These are phyloP conservation scores for Halophytophthora polymorphica DNA, from an alignment of 352 stramenopile genomes.

Conservation along the genomic window DNA sequence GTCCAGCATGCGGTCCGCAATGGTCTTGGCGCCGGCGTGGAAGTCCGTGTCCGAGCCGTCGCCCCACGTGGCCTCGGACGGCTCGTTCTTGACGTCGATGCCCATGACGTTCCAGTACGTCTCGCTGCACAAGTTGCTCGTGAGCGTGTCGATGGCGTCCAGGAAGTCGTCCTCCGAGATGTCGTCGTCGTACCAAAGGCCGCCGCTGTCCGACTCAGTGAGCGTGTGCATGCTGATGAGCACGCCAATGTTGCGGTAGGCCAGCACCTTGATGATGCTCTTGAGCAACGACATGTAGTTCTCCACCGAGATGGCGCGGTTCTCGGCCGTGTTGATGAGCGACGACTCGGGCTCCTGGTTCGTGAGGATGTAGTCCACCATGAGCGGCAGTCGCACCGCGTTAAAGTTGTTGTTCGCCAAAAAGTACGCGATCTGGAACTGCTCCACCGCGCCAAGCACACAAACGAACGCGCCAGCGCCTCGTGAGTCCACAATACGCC, in stretches of 20 bases:
- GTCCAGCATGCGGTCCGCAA: slow-evolving; percentile 61
- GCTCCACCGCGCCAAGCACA: not conserved
- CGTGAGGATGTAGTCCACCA: slow-evolving; percentile 50
- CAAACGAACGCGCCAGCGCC: not conserved
- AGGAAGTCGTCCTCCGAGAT: slow-evolving; percentile 42
- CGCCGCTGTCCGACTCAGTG: slow-evolving; percentile 33
- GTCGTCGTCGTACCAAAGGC: slow-evolving; percentile 43
- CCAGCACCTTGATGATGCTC: slow-evolving; percentile 48
- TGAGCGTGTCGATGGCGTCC: slow-evolving; percentile 45
- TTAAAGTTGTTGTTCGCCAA: slow-evolving; percentile 78
- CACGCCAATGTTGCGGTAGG: slow-evolving; percentile 56
- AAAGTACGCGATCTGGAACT: slow-evolving; percentile 75
- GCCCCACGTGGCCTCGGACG: slow-evolving; percentile 46
- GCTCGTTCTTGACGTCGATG: slow-evolving; percentile 65
- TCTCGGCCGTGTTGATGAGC: slow-evolving; percentile 52
- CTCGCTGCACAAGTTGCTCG: slow-evolving; percentile 39
- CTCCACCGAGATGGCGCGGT: slow-evolving; percentile 56
- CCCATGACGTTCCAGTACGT: slow-evolving; percentile 63
- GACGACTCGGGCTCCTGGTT: slow-evolving; percentile 47
- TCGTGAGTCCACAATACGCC: too few species aligned
- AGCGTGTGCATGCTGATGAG: slow-evolving; percentile 65
- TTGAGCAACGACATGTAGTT: slow-evolving; percentile 50
- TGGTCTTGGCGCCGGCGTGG: slow-evolving; percentile 35
- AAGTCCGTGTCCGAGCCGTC: slow-evolving; percentile 44
- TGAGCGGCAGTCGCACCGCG: slow-evolving; percentile 64